Conservation (phyloP, 2,329 filamentous ascomycete species). For the Colletotrichum liaoningense region DNA sequence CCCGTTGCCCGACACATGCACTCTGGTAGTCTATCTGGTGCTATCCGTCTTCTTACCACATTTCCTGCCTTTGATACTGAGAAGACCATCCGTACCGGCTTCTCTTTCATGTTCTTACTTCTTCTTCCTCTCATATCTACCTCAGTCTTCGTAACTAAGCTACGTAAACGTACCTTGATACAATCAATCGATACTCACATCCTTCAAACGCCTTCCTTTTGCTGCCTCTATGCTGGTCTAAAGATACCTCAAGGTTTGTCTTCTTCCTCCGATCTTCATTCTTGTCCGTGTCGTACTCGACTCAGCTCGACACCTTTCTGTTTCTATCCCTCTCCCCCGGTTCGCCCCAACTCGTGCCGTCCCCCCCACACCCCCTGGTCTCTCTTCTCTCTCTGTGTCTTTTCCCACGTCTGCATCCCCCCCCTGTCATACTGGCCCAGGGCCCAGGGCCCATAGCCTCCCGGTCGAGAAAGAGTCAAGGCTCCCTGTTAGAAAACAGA, state of each 20-base stretch:
- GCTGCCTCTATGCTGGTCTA: background rate
- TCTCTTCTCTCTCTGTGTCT: constrained; percentile 7
- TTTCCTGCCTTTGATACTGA: background rate
- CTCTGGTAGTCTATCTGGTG: background rate
- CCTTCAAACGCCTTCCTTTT: background rate
- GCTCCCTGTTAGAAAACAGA: constrained; percentile 36
- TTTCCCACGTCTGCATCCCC: constrained; percentile 37
- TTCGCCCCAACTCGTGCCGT: constrained; percentile 34
- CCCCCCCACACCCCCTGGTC: constrained; percentile 16
- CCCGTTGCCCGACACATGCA: constrained; percentile 9
- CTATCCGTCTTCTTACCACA: background rate
- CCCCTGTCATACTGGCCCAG: constrained; percentile 42
- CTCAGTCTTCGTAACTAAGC: background rate
- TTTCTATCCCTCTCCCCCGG: constrained; percentile 1
- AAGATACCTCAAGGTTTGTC: background rate
- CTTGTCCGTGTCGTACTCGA: background rate
- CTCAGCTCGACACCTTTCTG: constrained; percentile 22
- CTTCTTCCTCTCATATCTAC: background rate
- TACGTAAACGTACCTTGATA: background rate
- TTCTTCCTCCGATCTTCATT: background rate
- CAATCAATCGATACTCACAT: background rate
- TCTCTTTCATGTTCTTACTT: background rate
- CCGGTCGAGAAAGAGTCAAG: constrained; percentile 29
- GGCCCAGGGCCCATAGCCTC: constrained; percentile 28
- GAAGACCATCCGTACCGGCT: background rate